Conservation (phyloP, 441 rosid species). For the Adansonia gregorii region DNA sequence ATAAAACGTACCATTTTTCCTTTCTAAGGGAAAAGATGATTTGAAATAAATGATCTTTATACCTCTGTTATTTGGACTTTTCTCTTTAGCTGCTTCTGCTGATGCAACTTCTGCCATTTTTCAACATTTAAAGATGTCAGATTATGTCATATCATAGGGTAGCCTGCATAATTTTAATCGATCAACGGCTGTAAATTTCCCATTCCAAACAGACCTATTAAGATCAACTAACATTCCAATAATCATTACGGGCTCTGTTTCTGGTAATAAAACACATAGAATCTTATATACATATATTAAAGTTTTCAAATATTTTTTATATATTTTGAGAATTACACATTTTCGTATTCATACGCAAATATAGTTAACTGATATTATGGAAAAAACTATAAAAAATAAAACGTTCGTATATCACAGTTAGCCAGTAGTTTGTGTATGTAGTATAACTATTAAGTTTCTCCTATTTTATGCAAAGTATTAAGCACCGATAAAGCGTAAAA, state of each 20-base stretch:
- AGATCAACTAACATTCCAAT: not conserved
- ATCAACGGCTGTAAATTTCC: not conserved
- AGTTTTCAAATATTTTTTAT: no score
- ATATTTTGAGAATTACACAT: no score
- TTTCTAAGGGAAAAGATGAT: not conserved
- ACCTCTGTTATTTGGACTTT: slow-evolving; percentile 39
- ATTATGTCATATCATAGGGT: not conserved
- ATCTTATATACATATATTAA: no score
- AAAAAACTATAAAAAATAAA: no score
- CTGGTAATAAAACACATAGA: not conserved
- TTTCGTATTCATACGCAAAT: no score
- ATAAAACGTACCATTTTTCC: not conserved
- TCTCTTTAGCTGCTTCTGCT: slow-evolving; percentile 24
- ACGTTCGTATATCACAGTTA: no score
- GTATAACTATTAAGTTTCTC: not conserved
- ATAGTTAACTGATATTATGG: no score
- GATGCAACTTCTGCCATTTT: slow-evolving; percentile 36
- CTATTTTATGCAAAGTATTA: not conserved
- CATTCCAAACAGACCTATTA: not conserved
- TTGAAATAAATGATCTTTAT: slow-evolving; percentile 1
- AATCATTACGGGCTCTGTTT: not conserved
- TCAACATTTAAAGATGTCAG: slow-evolving; percentile 8
- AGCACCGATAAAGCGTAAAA: not conserved
- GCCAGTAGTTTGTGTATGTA: not conserved
- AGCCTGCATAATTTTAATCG: not conserved